phyloP scores from a whole-genome alignment of 2,329 filamentous ascomycete genomes.

The Zymoseptoria tritici region DNA sequence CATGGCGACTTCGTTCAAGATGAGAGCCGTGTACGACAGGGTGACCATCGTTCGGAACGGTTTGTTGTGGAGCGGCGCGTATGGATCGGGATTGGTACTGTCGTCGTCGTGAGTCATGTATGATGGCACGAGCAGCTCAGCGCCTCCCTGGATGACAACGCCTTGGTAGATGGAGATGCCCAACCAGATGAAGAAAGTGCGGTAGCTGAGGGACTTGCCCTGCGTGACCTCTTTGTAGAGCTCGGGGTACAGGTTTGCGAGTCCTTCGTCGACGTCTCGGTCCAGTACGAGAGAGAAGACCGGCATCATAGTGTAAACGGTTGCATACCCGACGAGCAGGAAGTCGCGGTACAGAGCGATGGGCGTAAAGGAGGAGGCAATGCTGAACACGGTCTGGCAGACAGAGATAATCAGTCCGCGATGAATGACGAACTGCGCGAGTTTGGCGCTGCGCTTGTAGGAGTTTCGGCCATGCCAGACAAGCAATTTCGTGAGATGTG shows the following conservation, averaged over 20 bases:
- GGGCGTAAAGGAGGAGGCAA: constrained; percentile 85
- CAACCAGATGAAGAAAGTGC: constrained; percentile 96
- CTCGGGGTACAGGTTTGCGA: constrained; percentile 93
- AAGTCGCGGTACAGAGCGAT: constrained; percentile 93
- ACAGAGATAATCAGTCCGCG: constrained; percentile 90
- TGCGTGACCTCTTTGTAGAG: constrained; percentile 95
- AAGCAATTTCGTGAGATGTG: constrained; percentile 89
- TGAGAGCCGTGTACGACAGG: constrained; percentile 83
- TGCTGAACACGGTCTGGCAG: constrained; percentile 95
- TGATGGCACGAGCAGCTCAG: constrained; percentile 76
- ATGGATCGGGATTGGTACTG: constrained; percentile 3
- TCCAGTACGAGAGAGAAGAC: constrained; percentile 92
- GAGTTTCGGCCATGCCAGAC: constrained; percentile 98
- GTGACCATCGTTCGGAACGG: constrained; percentile 61
- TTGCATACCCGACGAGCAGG: constrained; percentile 94
- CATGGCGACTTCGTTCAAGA: constrained; percentile 95
- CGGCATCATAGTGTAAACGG: constrained; percentile 86
- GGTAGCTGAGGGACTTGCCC: constrained; percentile 78
- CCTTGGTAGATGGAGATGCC: constrained; percentile 93
- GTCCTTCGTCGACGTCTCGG: constrained; percentile 85
- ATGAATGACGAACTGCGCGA: constrained; percentile 97
- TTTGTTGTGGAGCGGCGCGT: constrained; percentile 13
- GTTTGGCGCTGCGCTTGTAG: constrained; percentile 91
- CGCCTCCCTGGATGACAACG: constrained; percentile 87
- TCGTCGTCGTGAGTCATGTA: constrained; percentile 34